A percentile compares a stretch with the other conserved stretches of the same genome.
Conservation (phyloP, 352 stramenopile species). For the Globisporangium paroecandrum region DNA sequence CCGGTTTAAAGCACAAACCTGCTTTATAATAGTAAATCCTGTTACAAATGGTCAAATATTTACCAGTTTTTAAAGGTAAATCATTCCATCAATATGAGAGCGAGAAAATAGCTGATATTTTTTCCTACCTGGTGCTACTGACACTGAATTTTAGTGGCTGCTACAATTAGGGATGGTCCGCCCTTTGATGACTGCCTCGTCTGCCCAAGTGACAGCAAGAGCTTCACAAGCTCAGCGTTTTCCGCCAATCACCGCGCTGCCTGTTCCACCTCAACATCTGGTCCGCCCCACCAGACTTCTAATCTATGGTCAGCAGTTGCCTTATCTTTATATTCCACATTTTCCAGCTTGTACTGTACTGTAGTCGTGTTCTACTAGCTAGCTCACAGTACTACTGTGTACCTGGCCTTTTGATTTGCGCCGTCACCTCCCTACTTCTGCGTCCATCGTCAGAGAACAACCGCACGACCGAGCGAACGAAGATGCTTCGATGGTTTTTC, state of each 20-base stretch:
- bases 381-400: neutral
- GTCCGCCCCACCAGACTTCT: neutral
- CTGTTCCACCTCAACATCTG: neutral
- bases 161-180: neutral
- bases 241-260: neutral
- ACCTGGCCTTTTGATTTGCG: neutral
- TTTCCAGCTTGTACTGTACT: neutral
- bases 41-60: neutral
- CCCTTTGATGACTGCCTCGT: neutral
- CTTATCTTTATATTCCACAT: neutral
- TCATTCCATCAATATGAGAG: neutral
- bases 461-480: neutral
- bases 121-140: neutral
- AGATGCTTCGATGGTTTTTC: neutral
- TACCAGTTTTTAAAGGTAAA: neutral
- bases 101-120: neutral
- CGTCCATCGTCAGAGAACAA: neutral
- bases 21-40: neutral
- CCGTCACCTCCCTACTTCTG: neutral
- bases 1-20: neutral
- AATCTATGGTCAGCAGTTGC: neutral
- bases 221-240: neutral
- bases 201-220: neutral
- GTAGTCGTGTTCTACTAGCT: neutral
- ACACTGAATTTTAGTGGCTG: neutral